These are phyloP conservation scores for Kodamaea restingae DNA, from an alignment of 805 yeast genomes.

Conservation along the genomic window DNA sequence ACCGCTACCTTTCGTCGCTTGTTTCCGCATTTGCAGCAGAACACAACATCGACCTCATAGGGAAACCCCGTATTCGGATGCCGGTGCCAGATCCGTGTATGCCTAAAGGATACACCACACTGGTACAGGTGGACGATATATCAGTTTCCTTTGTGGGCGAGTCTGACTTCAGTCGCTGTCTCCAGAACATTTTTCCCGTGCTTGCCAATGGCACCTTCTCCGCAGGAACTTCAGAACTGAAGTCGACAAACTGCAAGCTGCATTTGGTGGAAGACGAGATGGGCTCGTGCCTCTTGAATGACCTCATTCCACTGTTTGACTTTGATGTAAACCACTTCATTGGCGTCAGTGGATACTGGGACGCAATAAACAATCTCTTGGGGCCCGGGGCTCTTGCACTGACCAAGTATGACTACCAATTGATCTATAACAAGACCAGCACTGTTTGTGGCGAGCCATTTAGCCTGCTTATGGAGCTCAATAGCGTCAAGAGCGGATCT, in stretches of 20 bases:
- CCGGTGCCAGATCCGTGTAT: conserved; percentile 54
- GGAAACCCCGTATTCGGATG: conserved; percentile 14
- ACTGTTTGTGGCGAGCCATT: conserved; percentile 46
- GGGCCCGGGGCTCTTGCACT: not conserved
- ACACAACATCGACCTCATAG: conserved; percentile 10
- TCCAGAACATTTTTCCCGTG: conserved; percentile 44
- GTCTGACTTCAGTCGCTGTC: conserved; percentile 49
- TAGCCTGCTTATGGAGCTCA: conserved; percentile 32
- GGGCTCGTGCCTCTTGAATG: conserved; percentile 49
- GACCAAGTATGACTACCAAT: conserved; percentile 41
- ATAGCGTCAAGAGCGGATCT: conserved; percentile 21
- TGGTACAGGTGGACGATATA: conserved; percentile 18
- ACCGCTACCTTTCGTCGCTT: conserved; percentile 40
- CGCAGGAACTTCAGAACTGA: conserved; percentile 15
- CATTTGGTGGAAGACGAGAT: conserved; percentile 28
- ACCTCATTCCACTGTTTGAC: conserved; percentile 53
- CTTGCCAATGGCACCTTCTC: conserved; percentile 31
- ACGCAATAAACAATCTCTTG: conserved; percentile 46
- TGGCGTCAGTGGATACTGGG: conserved; percentile 70
- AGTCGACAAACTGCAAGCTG: conserved; percentile 23
- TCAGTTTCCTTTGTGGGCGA: conserved; percentile 44
- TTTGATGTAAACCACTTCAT: conserved; percentile 53
- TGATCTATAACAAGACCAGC: conserved; percentile 42
- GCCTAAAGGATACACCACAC: conserved; percentile 43
- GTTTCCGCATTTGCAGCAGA: conserved; percentile 18